A percentile compares a stretch with the other conserved stretches of the same genome.
phyloP scores from a whole-genome alignment of 495 filamentous ascomycete species.

The Talaromyces liani region DNA sequence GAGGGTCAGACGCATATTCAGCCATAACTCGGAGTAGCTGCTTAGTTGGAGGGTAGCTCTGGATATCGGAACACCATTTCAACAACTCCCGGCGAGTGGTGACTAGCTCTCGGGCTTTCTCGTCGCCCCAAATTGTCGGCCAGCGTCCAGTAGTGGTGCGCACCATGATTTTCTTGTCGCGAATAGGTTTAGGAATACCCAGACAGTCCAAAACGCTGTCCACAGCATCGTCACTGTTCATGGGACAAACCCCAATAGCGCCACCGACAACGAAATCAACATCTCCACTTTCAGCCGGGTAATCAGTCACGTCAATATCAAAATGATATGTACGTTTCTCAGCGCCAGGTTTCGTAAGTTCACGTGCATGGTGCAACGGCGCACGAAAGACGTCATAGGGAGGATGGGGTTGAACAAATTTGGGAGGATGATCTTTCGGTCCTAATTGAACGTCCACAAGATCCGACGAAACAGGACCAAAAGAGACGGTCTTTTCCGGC shows the following conservation, averaged over 20 bases:
- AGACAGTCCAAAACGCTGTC: constrained; percentile 78
- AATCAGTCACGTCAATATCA: constrained; percentile 92
- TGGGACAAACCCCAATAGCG: constrained; percentile 86
- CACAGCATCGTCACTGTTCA: constrained; percentile 71
- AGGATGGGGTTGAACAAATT: constrained; percentile 90
- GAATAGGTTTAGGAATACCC: constrained; percentile 63
- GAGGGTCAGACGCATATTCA: constrained; percentile 69
- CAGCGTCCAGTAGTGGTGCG: constrained; percentile 76
- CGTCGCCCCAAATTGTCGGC: constrained; percentile 98
- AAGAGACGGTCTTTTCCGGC: constrained; percentile 64
- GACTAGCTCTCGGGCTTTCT: constrained; percentile 68
- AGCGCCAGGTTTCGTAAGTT: constrained; percentile 84
- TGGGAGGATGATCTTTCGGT: constrained; percentile 59
- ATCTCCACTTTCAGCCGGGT: constrained; percentile 71
- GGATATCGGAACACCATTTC: constrained; percentile 92
- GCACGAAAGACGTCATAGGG: constrained; percentile 87
- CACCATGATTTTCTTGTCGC: constrained; percentile 72
- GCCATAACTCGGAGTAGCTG: constrained; percentile 76
- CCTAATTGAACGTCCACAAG: constrained; percentile 27
- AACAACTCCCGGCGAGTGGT: constrained; percentile 87
- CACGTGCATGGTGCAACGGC: constrained; percentile 70
- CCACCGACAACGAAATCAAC: constrained; percentile 96
- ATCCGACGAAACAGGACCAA: constrained; percentile 43
- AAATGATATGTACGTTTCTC: constrained; percentile 97
- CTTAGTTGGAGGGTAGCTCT: constrained; percentile 88